Evolutionary conservation across 176 grass and related monocot species (phyloP).

Genomic region (Cenchrus fungigraminus): DNA sequence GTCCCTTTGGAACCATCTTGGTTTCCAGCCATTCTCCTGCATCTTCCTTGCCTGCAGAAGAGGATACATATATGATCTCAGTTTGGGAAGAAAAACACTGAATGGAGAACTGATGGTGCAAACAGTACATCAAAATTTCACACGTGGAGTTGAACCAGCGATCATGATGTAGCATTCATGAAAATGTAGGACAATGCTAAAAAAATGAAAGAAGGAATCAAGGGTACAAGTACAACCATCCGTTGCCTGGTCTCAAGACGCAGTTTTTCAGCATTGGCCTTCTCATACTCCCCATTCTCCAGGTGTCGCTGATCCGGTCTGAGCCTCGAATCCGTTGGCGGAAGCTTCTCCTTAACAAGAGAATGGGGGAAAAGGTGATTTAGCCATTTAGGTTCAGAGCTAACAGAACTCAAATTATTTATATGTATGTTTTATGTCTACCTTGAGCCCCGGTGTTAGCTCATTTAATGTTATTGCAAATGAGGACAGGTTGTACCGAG

Average conservation of each 20-base stretch:
- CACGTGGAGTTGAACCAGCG: not conserved
- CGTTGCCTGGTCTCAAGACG: constrained; percentile 73
- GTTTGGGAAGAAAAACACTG: not conserved
- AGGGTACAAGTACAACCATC: constrained; percentile 56
- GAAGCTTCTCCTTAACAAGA: constrained; percentile 76
- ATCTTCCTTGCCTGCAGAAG: constrained; percentile 75
- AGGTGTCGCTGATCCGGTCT: constrained; percentile 85
- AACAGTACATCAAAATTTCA: not conserved
- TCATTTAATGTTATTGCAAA: constrained; percentile 94
- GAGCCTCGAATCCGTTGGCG: constrained; percentile 92
- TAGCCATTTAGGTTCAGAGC: constrained; percentile 40
- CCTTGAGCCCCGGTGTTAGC: constrained; percentile 68
- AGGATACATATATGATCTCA: not conserved
- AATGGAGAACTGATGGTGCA: not conserved
- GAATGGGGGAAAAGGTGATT: constrained; percentile 15
- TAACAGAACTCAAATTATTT: constrained; percentile 31
- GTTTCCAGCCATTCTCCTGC: constrained; percentile 91
- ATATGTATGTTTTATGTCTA: constrained; percentile 41
- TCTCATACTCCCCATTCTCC: constrained; percentile 88
- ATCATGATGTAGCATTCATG: not conserved
- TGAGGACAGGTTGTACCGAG: constrained; percentile 87
- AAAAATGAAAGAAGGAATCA: not conserved
- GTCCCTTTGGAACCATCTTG: constrained; percentile 79
- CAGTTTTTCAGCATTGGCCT: constrained; percentile 82
- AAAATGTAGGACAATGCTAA: not conserved